Evolutionary conservation across 495 filamentous ascomycete species (phyloP), one percentile per base, ranked within the genome.

Genomic region (Xanthoparmelia taractica): DNA sequence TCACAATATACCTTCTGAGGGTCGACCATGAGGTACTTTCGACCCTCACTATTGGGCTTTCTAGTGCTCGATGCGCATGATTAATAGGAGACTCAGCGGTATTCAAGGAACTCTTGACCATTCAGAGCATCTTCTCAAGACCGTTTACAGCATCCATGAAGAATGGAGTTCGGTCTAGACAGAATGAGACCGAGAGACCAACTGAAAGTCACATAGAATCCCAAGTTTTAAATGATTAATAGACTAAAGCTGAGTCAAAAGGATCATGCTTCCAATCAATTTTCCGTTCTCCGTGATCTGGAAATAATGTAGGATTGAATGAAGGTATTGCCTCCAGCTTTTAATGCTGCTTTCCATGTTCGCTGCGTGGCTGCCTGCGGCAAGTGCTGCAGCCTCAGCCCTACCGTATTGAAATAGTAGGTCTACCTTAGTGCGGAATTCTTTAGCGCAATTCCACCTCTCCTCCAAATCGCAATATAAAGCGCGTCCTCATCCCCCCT

Each of bases 401-500:
- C 27, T 52, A 52, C 15, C 13, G 48, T 20, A 52, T 52, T 31
- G 25, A 48, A 48, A 48, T 4, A 11, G 4, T 48, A n/a, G 10
- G 6, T 41, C 15, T 15, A 41, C 25, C 31, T 13, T 52, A 52
- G 48, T 52, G 48, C 11, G 48, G 48, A 52, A 52, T 31, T 52
- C n/a, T 27, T 31, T 41, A 29, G 57, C 23, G 40, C 8, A 40
- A 31, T 43, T 58, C 57, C 40, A 27, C 23, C 37, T 58, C 40
- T 41, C 4, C 34, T 11, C 36, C 25, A 25, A 40, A 25, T 58
- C 20, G 34, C 18, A 43, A 4, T 41, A 58, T 25, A 36, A 63
- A 58, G 40, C 61, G 61, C 61, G 61, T 63, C 55, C 47, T 31
- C 20, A 15, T 33, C 18, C 34, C 23, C 20, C 34, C 29, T 13